Evolutionary conservation across 2,329 filamentous ascomycete genomes (phyloP).

Genomic region (Periglandula ipomoeae): DNA sequence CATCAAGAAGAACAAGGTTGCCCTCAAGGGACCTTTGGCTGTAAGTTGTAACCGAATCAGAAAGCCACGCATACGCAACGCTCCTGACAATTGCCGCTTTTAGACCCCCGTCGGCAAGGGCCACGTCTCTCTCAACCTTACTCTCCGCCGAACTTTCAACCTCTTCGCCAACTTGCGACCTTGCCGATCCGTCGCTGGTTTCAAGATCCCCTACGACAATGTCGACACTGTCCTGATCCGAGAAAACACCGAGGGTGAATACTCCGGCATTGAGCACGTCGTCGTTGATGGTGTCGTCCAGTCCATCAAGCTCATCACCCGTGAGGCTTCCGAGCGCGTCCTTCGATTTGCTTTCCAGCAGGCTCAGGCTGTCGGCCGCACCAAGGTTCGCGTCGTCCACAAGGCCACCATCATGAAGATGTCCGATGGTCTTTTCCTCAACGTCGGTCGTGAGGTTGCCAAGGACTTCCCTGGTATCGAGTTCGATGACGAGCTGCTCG

Average conservation of each 20-base stretch:
- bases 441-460: conserved; percentile 71
- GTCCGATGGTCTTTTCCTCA: conserved; percentile 96
- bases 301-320: conserved; percentile 99
- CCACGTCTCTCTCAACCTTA: conserved; percentile 97
- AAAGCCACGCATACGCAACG: neutral
- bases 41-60: conserved; percentile 41
- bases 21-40: conserved; percentile 94
- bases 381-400: conserved; percentile 96
- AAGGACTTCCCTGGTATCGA: conserved; percentile 95
- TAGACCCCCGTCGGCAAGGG: conserved; percentile 95
- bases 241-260: conserved; percentile 99
- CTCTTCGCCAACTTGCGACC: conserved; percentile 98
- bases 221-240: conserved; percentile 97
- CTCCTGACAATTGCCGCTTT: conserved; percentile 2
- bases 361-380: conserved; percentile 84
- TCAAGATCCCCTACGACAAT: conserved; percentile 96
- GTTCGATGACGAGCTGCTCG: conserved; percentile 95
- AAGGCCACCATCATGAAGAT: conserved; percentile 99
- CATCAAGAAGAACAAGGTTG: conserved; percentile 91
- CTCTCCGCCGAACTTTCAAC: conserved; percentile 97
- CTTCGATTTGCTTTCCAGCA: conserved; percentile 98
- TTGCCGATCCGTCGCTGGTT: conserved; percentile 92
- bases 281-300: conserved; percentile 97
- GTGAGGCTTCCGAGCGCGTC: conserved; percentile 88
- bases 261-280: conserved; percentile 97